phyloP scores from a whole-genome alignment of 148 eudicot species.

The Silene latifolia region DNA sequence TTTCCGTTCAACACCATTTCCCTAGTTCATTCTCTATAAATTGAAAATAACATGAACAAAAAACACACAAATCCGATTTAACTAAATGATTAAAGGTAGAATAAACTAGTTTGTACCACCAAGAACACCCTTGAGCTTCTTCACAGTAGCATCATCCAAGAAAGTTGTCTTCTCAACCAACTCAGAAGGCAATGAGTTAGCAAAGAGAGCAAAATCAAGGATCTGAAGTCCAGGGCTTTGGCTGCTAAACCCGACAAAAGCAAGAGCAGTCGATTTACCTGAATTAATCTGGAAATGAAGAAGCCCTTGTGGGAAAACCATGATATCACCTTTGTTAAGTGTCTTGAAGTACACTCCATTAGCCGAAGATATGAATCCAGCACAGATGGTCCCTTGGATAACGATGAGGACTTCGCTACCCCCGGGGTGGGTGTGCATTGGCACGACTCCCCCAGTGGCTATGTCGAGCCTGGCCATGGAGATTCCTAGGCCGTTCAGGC shows the following conservation, averaged over 20 bases:
- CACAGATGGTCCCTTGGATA: conserved; percentile 47
- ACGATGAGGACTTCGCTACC: conserved; percentile 57
- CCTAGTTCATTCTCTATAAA: conserved; percentile 8
- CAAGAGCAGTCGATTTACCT: conserved; percentile 38
- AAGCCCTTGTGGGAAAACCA: conserved; percentile 81
- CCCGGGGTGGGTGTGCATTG: conserved; percentile 83
- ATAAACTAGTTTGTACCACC: conserved; percentile 49
- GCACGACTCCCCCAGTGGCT: conserved; percentile 66
- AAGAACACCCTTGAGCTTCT: conserved; percentile 77
- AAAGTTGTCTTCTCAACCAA: conserved; percentile 53
- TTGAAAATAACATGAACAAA: neutral
- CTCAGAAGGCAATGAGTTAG: conserved; percentile 47
- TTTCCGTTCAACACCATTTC: neutral
- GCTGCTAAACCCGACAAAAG: conserved; percentile 55
- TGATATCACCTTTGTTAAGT: conserved; percentile 57
- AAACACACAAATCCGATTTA: neutral
- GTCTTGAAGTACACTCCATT: conserved; percentile 46
- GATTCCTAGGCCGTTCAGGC: conserved; percentile 67
- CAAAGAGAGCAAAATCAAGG: conserved; percentile 60
- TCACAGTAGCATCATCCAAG: conserved; percentile 49
- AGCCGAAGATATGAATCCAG: conserved; percentile 64
- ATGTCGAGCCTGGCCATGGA: conserved; percentile 73
- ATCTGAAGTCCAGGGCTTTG: conserved; percentile 81
- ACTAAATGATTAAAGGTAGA: neutral
- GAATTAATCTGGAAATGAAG: conserved; percentile 75